phyloP scores from a whole-genome alignment of 192 early-diverging fungal species.

The Coemansia sp. region DNA sequence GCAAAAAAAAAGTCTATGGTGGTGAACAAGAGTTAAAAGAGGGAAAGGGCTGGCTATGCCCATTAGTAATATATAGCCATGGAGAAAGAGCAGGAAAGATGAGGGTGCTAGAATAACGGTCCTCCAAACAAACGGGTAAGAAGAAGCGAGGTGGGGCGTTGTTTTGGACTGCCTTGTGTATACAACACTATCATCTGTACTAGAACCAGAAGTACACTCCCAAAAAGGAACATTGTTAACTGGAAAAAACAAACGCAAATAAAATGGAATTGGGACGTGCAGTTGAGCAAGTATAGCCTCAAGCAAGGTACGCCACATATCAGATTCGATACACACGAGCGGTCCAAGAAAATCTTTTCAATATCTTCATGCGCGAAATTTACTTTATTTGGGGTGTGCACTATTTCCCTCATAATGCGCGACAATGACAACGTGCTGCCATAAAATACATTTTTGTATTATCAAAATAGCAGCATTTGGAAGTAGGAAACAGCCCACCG shows the following conservation, averaged over 20 bases:
- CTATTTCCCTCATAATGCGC: conserved; percentile 1
- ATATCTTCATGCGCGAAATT: not conserved
- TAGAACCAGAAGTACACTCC: not conserved
- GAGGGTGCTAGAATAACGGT: not conserved
- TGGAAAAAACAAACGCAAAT: not conserved
- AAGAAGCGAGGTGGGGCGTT: not conserved
- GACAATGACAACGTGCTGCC: not conserved
- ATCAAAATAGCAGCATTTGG: not conserved
- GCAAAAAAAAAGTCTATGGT: not conserved
- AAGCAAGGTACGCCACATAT: not conserved
- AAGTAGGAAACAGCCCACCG: not conserved
- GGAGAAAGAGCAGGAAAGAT: not conserved
- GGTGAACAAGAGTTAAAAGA: not conserved
- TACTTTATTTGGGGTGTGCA: not conserved
- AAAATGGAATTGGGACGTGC: not conserved
- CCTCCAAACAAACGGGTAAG: not conserved
- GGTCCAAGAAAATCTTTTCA: not conserved
- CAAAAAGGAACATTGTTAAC: not conserved
- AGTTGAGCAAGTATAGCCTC: not conserved
- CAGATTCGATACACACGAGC: not conserved
- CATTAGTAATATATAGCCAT: not conserved
- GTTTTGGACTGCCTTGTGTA: not conserved
- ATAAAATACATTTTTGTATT: not conserved
- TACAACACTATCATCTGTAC: not conserved
- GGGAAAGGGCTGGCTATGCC: not conserved